phyloP scores from a whole-genome alignment of 768 basidiomycete species.

The Panellus pusillus region DNA sequence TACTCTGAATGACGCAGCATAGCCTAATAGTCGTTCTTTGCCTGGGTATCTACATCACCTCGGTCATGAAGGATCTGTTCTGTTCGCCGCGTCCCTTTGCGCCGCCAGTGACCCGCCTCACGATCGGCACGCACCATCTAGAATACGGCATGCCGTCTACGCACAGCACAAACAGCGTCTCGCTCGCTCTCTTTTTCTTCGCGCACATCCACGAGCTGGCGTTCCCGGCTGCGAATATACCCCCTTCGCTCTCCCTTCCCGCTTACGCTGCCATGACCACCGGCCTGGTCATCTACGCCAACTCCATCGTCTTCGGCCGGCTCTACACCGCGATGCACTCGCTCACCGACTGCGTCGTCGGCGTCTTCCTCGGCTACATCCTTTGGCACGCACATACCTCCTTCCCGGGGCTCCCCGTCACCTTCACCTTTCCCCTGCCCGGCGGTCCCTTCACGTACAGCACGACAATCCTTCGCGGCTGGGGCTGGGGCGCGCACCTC shows the following conservation, averaged over 20 bases:
- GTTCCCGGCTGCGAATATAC: slow-evolving; percentile 23
- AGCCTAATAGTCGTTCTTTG: slow-evolving; percentile 73
- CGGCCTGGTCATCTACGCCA: slow-evolving; percentile 56
- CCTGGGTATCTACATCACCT: slow-evolving; percentile 83
- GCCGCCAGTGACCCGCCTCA: slow-evolving; percentile 88
- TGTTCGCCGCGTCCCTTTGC: slow-evolving; percentile 90
- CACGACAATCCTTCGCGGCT: slow-evolving; percentile 23
- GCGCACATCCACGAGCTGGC: slow-evolving; percentile 57
- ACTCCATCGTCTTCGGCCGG: slow-evolving; percentile 76
- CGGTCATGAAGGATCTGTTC: slow-evolving; percentile 84
- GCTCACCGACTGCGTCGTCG: slow-evolving; percentile 70
- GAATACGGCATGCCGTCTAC: slow-evolving; percentile 98
- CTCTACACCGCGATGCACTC: slow-evolving; percentile 90
- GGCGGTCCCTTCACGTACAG: slow-evolving; percentile 25
- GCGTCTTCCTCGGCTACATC: slow-evolving; percentile 60
- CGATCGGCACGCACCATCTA: slow-evolving; percentile 76
- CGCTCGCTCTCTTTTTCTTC: slow-evolving; percentile 82
- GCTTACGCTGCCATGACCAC: slow-evolving; percentile 43
- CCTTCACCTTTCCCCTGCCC: slow-evolving; percentile 28
- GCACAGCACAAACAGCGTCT: slow-evolving; percentile 88
- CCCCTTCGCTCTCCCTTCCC: slow-evolving; percentile 41
- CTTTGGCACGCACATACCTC: slow-evolving; percentile 66
- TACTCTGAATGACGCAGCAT: neutral
- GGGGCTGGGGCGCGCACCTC: slow-evolving; percentile 19
- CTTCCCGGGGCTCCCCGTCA: slow-evolving; percentile 40